Base-by-base conservation (phyloP, 2,329 filamentous ascomycete genomes). In the Epichloe typhina region DNA sequence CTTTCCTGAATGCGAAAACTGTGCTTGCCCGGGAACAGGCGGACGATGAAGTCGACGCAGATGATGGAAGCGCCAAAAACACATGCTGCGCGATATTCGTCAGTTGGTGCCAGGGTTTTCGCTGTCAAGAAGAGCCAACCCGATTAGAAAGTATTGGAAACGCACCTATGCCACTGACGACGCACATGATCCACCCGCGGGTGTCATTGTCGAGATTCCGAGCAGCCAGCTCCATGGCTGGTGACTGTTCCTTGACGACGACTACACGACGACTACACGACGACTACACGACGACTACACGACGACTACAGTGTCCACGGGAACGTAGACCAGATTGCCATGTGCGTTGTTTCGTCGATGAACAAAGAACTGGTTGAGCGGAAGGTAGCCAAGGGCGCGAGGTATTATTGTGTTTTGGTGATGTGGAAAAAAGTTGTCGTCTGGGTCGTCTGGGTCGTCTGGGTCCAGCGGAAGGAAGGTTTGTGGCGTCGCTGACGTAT, bases 181-280 rank as follows among this genome's bases (percentile, higher is more conserved):
- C 74, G 61, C 77, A 83, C 86, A 97, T 88, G 59, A 97, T 84
- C 91, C 91, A 97, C 61, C 93, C 91, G 56, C 89, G 81, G 55
- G 84, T 84, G 71, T 97, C 91, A 71, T 91, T 93, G 64, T 82
- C 76, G 56, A 85, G 62, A 37, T 60, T 66, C 47, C 57, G 59
- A 51, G 56, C 58, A 52, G 51, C 56, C 58, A 64, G 51, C 50
- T 65, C 64, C 70, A 74, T 75, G 63, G 60, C 62, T 38, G 46
- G 42, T 21, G 46, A 43, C 17, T 19, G 31, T 43, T 31, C 7
- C 7, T 31, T 31, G 26, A 31, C 26, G 26, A 31, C 26, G 7
- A 31, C 26, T 42, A 42, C 33, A 26, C 17, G 17, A 17, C 17
- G 17, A 17, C 17, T n/a, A n/a, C n/a, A n/a, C n/a, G 26, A 31